Base-by-base conservation (phyloP, 2,329 filamentous ascomycete genomes). In the Verticillium albo-atrum region DNA sequence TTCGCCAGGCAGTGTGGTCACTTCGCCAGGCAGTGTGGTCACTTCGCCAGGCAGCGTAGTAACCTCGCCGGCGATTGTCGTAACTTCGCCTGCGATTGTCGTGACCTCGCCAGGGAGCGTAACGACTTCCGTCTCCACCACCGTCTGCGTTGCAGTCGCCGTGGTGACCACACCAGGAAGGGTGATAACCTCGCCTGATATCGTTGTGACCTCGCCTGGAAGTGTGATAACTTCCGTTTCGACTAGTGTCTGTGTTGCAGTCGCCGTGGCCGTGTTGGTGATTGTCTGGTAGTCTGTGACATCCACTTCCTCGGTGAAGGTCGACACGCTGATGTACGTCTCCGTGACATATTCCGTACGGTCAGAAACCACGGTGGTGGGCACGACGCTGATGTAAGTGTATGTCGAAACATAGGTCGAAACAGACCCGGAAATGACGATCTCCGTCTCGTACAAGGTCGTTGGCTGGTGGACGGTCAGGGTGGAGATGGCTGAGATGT, bases 91-190 rank as follows among this genome's bases (percentile, higher is more conserved):
- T n/a, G n/a, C n/a, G n/a, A n/a, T n/a, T n/a, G n/a, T n/a, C n/a
- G n/a, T n/a, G n/a, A n/a, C n/a, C n/a, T n/a, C n/a, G n/a, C n/a
- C n/a, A n/a, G n/a, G n/a, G n/a, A n/a, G n/a, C n/a, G n/a, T n/a
- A n/a, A n/a, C n/a, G n/a, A n/a, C n/a, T n/a, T n/a, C n/a, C n/a
- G n/a, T n/a, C n/a, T n/a, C n/a, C n/a, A n/a, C n/a, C n/a, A n/a
- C n/a, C n/a, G n/a, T n/a, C n/a, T n/a, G n/a, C n/a, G n/a, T n/a
- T n/a, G n/a, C n/a, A n/a, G n/a, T n/a, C n/a, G n/a, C n/a, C 6
- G 66, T 67, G 3, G 67, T 30, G 3, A 55, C 47, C 4, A 62
- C 54, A 14, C 51, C 30, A 12, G 64, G 63, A 20, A 66, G 15
- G 0, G 59, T 66, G 0, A 57, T 57, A 27, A 55, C 62, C 2